Percentiles rank a stretch among this genome's conserved stretches.
Conservation (phyloP, 805 yeast species). For the Teunomyces funiuensis region DNA sequence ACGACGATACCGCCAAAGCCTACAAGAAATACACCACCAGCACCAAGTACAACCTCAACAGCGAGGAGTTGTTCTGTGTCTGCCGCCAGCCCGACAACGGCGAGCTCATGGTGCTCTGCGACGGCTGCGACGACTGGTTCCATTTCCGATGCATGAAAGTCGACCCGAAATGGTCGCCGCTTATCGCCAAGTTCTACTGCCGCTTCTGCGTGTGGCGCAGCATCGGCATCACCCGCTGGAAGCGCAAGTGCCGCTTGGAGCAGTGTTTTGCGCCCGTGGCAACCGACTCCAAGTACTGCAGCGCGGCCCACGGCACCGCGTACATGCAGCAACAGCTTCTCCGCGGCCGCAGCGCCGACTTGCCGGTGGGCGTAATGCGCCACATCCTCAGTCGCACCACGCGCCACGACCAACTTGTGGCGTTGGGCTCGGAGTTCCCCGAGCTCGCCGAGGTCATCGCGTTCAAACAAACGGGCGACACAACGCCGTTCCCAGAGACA, state of each 20-base stretch:
- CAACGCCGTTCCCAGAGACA: constrained; percentile 18
- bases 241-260: constrained; percentile 66
- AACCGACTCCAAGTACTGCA: constrained; percentile 68
- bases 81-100: constrained; percentile 81
- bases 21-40: constrained; percentile 35
- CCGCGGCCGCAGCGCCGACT: constrained; percentile 12
- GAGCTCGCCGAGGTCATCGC: constrained; percentile 32
- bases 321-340: constrained; percentile 37
- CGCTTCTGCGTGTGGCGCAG: constrained; percentile 64
- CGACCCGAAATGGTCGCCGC: constrained; percentile 46
- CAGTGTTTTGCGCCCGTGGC: constrained; percentile 58
- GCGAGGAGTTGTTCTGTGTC: constrained; percentile 71
- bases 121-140: constrained; percentile 94
- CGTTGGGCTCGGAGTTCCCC: constrained; percentile 43
- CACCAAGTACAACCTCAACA: constrained; percentile 45
- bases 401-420: constrained; percentile 19
- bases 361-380: constrained; percentile 21
- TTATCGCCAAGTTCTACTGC: constrained; percentile 69
- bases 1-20: constrained; percentile 36
- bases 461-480: constrained; percentile 16
- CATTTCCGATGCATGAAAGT: constrained; percentile 78
- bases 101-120: constrained; percentile 89
- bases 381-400: constrained; percentile 23
- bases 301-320: constrained; percentile 62
- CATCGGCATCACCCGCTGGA: constrained; percentile 62